Evolutionary conservation across 371 early-diverging fungal species (phyloP), one percentile per base, ranked within the genome.

Genomic region (Sporodiniella umbellata): DNA sequence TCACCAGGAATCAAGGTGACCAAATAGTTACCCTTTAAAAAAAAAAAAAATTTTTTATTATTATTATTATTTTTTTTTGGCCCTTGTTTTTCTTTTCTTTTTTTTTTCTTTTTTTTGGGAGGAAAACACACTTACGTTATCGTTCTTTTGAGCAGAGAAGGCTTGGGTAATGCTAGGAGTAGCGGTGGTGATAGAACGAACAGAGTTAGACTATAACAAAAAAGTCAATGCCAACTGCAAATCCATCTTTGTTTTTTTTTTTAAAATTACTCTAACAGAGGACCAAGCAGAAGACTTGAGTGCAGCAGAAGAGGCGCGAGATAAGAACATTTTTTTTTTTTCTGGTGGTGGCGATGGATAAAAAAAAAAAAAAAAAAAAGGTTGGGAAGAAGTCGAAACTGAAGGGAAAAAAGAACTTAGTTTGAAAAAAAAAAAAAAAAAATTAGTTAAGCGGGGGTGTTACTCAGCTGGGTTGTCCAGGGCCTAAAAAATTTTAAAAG

Each of bases 1-100:
- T 98, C 97, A 61, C 99, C 99, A 33, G 99, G 97, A 62, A 98
- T 97, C 53, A 98, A 75, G 48, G 97, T 95, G 52, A 96, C 96
- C 37, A 78, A 77, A 76, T 88, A 85, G 73, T 86, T 86, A 48
- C 86, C 86, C 86, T 85, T 65, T n/a, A 33, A 47, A 33, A 38
- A 33, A 44, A 37, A 23, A 43, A 4, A 26, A n/a, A n/a, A n/a
- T 23, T 37, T 33, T 18, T 17, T 2, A 3, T 23, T 10, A 7
- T 33, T 43, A 33, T 14, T 19, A 18, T 19, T 30, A 1, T 15
- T 25, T 17, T 45, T 18, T 4, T 2, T 14, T 18, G n/a, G n/a
- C n/a, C n/a, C n/a, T n/a, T n/a, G n/a, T n/a, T n/a, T 23, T 37
- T 33, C 18, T 17, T 2, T 8, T 23, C 12, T 11, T 33, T 43